A percentile compares a stretch with the other conserved stretches of the same genome.
Conservation (phyloP, 345 rosid genomes). For the Lepidium didymum region DNA sequence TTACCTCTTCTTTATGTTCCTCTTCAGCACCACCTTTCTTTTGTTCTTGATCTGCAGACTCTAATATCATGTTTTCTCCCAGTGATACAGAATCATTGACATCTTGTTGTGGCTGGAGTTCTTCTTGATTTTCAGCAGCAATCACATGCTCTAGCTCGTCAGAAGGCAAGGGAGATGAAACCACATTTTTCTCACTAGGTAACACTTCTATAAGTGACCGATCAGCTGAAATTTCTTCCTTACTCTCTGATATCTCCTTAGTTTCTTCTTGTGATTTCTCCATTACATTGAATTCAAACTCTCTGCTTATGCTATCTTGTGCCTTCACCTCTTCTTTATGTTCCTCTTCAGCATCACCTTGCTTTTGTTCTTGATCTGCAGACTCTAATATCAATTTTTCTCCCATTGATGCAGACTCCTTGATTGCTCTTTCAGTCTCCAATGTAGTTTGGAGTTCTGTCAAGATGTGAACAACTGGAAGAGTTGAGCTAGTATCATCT, state of each 20-base stretch:
- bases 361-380: neutral
- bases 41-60: neutral
- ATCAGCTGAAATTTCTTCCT: slow-evolving; percentile 12
- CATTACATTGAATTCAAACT: neutral
- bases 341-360: neutral
- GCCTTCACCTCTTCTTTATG: neutral
- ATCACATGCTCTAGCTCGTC: slow-evolving; percentile 12
- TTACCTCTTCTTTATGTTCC: neutral
- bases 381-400: neutral
- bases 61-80: neutral
- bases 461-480: slow-evolving; percentile 27
- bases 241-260: slow-evolving; percentile 16
- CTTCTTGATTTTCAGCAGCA: slow-evolving; percentile 16
- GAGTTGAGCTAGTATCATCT: slow-evolving; percentile 7
- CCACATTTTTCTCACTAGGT: slow-evolving; percentile 12
- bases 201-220: slow-evolving; percentile 19
- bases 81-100: neutral
- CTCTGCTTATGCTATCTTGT: neutral
- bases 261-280: slow-evolving; percentile 6
- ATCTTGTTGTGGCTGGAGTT: neutral
- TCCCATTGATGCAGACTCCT: neutral
- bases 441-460: slow-evolving; percentile 18
- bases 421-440: slow-evolving; percentile 5
- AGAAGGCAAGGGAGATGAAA: slow-evolving; percentile 10
- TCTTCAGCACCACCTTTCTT: neutral